Base-by-base conservation (phyloP, 768 basidiomycete species). In the Tylopilus sp. region DNA sequence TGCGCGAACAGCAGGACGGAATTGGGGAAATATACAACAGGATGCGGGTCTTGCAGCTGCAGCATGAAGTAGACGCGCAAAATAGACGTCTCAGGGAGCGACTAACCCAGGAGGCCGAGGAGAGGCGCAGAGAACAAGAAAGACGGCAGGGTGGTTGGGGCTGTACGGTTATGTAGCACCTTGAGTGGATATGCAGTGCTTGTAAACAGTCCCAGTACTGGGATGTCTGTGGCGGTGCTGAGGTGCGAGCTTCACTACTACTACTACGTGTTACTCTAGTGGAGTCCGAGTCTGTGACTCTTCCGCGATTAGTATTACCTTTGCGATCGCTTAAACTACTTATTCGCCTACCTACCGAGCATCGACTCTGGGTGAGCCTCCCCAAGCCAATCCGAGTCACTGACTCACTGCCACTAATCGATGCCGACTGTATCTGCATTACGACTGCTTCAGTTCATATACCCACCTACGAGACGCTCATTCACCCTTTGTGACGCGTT, bases 111-210 rank as follows among this genome's bases (percentile, higher is more conserved):
- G 56, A 42, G 28, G 49, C 40, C 3, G 58, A 48, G 36, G 52
- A 41, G 15, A 40, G 49, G 39, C 59, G 48, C 17, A 49, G 52
- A 12, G 45, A 47, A 22, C 36, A 40, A 50, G 48, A 46, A 18
- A 40, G 22, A 35, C 48, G 15, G 11, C 35, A 51, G 11, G 11
- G 20, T 2, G 53, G 63, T 1, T 68, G 64, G 64, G 48, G 55
- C 30, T 66, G 64, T 50, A 52, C 25, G n/a, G 53, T 68, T 18
- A 66, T 66, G 64, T 68, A 56, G 45, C 40, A 35, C 25, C 3
- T 36, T 15, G 11, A 35, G n/a, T n/a, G n/a, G n/a, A n/a, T n/a
- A n/a, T n/a, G n/a, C n/a, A n/a, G n/a, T n/a, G n/a, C n/a, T n/a
- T n/a, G n/a, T n/a, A n/a, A n/a, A n/a, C n/a, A n/a, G n/a, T n/a